These are phyloP conservation scores for Botryobasidium botryosum DNA, from an alignment of 768 basidiomycete species.

Conservation along the genomic window DNA sequence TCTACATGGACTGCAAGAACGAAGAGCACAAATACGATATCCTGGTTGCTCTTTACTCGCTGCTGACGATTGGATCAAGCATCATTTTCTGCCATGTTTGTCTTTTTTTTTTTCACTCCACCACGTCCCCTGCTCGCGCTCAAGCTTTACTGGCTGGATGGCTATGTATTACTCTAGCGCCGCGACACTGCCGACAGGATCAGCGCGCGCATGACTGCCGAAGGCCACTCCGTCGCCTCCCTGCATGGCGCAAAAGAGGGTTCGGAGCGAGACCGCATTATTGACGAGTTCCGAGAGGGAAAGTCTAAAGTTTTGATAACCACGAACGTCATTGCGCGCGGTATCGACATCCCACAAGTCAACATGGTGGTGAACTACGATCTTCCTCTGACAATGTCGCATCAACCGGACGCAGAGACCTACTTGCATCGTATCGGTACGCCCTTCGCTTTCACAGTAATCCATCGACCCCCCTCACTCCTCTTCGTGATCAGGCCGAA, in stretches of 20 bases:
- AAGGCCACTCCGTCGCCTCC: slow-evolving; percentile 93
- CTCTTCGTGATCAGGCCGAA: slow-evolving; percentile 49
- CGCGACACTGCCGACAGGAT: slow-evolving; percentile 89
- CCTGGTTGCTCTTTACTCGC: slow-evolving; percentile 70
- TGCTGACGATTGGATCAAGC: slow-evolving; percentile 91
- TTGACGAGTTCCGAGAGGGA: slow-evolving; percentile 91
- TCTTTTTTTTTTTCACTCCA: slow-evolving; percentile 7
- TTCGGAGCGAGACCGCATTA: slow-evolving; percentile 72
- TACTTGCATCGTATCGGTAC: slow-evolving; percentile 94
- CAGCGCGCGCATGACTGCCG: slow-evolving; percentile 71
- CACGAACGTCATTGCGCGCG: slow-evolving; percentile 95
- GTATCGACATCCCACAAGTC: slow-evolving; percentile 96
- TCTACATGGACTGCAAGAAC: slow-evolving; percentile 90
- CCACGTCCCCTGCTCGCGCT: background rate
- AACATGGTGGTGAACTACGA: slow-evolving; percentile 99
- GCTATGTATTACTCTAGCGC: slow-evolving; percentile 30
- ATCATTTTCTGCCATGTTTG: slow-evolving; percentile 93
- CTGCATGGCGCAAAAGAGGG: slow-evolving; percentile 91
- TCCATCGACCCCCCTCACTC: background rate
- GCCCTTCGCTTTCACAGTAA: slow-evolving; percentile 15
- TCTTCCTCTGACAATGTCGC: slow-evolving; percentile 70
- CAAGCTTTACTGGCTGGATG: background rate
- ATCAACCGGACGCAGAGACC: slow-evolving; percentile 79
- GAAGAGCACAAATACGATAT: slow-evolving; percentile 94
- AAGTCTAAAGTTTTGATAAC: slow-evolving; percentile 96